phyloP scores from a whole-genome alignment of 106 monocot species.

The Narthecium ossifragum region DNA sequence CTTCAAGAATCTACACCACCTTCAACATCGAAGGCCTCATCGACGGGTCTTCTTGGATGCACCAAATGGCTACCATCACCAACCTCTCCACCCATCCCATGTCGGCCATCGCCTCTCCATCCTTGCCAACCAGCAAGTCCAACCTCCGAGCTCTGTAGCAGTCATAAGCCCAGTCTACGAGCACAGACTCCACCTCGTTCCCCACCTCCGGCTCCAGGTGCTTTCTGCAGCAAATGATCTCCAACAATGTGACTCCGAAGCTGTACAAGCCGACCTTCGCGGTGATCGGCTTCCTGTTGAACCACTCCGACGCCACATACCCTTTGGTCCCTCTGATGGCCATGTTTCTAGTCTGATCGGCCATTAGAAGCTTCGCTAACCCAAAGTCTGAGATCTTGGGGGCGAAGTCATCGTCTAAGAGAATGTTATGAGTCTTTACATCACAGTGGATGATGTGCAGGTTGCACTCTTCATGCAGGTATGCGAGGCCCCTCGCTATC shows the following conservation, averaged over 20 bases:
- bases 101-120: conserved; percentile 13
- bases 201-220: background rate
- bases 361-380: conserved; percentile 21
- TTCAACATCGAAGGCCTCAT: conserved; percentile 33
- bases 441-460: conserved; percentile 36
- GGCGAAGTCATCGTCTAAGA: conserved; percentile 12
- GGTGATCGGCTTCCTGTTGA: conserved; percentile 11
- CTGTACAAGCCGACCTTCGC: conserved; percentile 58
- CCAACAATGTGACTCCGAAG: conserved; percentile 34
- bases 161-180: conserved; percentile 15
- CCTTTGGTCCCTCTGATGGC: conserved; percentile 44
- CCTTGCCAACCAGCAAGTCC: conserved; percentile 10
- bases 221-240: conserved; percentile 38
- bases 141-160: conserved; percentile 8
- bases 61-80: conserved; percentile 23
- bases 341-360: conserved; percentile 2
- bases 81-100: conserved; percentile 10
- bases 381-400: conserved; percentile 36
- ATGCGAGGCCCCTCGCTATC: conserved; percentile 22
- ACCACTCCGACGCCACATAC: conserved; percentile 41
- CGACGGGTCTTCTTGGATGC: conserved; percentile 29
- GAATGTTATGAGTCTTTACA: conserved; percentile 45
- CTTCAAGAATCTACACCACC: conserved; percentile 40
- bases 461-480: conserved; percentile 37
- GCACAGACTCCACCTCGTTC: background rate